Conservation (phyloP, 805 yeast species). For the Metschnikowia rubicola region DNA sequence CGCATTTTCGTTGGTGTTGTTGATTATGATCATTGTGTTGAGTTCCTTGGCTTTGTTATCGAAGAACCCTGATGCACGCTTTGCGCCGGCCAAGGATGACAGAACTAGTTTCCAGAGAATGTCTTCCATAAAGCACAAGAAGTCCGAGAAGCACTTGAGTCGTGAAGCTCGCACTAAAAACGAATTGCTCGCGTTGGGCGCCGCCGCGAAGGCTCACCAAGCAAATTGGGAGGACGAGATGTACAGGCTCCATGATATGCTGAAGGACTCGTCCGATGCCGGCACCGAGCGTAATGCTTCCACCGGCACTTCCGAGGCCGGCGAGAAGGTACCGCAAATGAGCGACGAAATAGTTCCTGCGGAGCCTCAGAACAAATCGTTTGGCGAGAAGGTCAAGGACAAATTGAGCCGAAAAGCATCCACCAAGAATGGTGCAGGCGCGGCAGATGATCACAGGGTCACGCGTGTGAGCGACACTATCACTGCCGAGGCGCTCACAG, state of each 20-base stretch:
- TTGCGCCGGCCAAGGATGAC: conserved; percentile 87
- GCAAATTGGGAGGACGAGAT: conserved; percentile 70
- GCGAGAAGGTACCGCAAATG: background rate
- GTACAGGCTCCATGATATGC: conserved; percentile 42
- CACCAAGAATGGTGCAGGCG: background rate
- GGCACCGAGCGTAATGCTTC: conserved; percentile 1
- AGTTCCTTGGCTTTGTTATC: conserved; percentile 61
- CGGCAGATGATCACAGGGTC: background rate
- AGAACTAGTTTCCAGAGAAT: conserved; percentile 80
- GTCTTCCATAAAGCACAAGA: conserved; percentile 38
- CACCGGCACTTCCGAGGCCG: conserved; percentile 1
- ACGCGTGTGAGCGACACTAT: conserved; percentile 17
- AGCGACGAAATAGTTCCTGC: background rate
- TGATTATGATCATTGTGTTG: conserved; percentile 67
- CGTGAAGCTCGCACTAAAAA: conserved; percentile 11
- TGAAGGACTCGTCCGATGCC: conserved; percentile 3
- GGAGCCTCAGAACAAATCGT: background rate
- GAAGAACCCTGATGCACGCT: conserved; percentile 85
- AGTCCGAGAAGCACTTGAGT: conserved; percentile 8
- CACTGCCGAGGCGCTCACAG: background rate
- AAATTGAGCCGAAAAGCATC: conserved; percentile 10
- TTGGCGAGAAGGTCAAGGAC: conserved; percentile 14
- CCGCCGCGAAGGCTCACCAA: conserved; percentile 49
- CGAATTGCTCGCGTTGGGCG: conserved; percentile 21
- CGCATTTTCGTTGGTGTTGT: conserved; percentile 73